Evolutionary conservation across 163 green algal species (phyloP).

Genomic region (Volvox carteri): DNA sequence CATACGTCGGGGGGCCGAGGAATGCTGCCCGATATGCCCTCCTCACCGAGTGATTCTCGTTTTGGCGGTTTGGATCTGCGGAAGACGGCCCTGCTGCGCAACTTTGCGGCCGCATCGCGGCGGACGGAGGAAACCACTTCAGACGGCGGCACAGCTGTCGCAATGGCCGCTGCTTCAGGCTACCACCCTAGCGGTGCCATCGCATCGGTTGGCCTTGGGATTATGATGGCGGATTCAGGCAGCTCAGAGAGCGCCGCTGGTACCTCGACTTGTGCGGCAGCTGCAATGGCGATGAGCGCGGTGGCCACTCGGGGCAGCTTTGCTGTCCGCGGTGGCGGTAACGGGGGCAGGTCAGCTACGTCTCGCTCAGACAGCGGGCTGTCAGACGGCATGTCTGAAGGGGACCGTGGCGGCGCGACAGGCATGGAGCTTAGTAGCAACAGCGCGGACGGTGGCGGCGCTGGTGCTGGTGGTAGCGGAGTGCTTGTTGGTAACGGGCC

Average conservation of each 20-base stretch:
- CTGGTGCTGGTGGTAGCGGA: neutral
- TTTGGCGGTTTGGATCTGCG: constrained; percentile 47
- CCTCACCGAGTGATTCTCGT: constrained; percentile 34
- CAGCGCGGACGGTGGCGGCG: neutral
- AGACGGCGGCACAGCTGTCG: neutral
- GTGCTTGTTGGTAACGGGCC: neutral
- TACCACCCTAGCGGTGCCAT: too few relatives aligned
- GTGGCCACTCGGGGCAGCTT: neutral
- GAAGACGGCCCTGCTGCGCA: constrained; percentile 49
- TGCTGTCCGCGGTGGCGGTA: neutral
- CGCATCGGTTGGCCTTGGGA: neutral
- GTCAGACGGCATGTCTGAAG: constrained; percentile 37
- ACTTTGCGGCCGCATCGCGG: constrained; percentile 15
- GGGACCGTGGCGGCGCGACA: neutral
- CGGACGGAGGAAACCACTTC: constrained; percentile 11
- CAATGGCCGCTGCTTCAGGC: neutral
- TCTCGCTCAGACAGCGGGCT: constrained; percentile 8
- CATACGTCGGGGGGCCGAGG: neutral
- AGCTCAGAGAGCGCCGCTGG: neutral
- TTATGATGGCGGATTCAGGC: neutral
- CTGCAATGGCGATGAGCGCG: neutral
- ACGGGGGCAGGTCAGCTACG: neutral
- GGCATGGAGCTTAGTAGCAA: constrained; percentile 44
- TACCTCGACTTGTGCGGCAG: neutral
- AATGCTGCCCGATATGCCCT: constrained; percentile 9